phyloP scores from a whole-genome alignment of 345 rosid genomes.

The Hypericum perforatum region DNA sequence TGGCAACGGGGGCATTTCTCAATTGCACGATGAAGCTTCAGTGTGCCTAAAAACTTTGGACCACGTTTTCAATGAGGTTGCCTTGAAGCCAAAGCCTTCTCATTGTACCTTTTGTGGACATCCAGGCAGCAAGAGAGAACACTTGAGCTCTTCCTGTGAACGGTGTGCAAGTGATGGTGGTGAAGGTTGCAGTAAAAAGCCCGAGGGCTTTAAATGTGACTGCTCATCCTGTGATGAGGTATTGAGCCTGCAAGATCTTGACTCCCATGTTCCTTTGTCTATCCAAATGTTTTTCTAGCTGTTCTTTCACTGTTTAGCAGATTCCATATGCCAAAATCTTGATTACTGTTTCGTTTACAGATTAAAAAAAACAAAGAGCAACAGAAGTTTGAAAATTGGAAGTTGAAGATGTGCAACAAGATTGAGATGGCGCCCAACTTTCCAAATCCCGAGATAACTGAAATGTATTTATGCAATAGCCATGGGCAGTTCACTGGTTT shows the following conservation, averaged over 20 bases:
- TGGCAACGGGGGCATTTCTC: slow-evolving; percentile 31
- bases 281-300: too few relatives aligned
- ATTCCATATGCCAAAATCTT: not conserved
- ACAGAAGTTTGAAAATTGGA: slow-evolving; percentile 53
- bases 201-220: slow-evolving; percentile 52
- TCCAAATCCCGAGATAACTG: slow-evolving; percentile 59
- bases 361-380: slow-evolving; percentile 44
- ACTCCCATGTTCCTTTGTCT: too few relatives aligned
- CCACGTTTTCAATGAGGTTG: slow-evolving; percentile 20
- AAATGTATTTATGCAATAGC: slow-evolving; percentile 46
- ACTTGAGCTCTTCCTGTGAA: slow-evolving; percentile 54
- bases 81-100: slow-evolving; percentile 35
- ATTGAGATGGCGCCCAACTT: slow-evolving; percentile 44
- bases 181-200: slow-evolving; percentile 51
- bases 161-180: slow-evolving; percentile 30
- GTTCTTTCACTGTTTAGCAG: too few relatives aligned
- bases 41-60: slow-evolving; percentile 19
- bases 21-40: slow-evolving; percentile 18
- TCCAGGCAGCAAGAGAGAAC: slow-evolving; percentile 63
- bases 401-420: slow-evolving; percentile 59
- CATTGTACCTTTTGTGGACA: slow-evolving; percentile 95
- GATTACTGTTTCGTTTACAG: slow-evolving; percentile 23
- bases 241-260: not conserved
- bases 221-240: slow-evolving; percentile 60
- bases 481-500: slow-evolving; percentile 43